phyloP scores from a whole-genome alignment of 208 protist genomes.

The Trypanosoma conorhini region DNA sequence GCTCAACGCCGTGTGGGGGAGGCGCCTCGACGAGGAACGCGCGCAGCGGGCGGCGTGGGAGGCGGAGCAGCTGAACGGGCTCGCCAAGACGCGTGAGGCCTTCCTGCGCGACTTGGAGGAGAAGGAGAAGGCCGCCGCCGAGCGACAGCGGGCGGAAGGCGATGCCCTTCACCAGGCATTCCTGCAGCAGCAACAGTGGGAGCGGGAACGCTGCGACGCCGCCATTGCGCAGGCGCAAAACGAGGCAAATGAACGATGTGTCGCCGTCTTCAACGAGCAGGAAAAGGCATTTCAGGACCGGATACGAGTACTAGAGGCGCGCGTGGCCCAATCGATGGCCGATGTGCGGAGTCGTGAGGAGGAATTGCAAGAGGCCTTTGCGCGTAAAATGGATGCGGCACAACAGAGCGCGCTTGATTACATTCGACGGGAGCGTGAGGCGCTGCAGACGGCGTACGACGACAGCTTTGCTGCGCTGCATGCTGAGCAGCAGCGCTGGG shows the following conservation, averaged over 20 bases:
- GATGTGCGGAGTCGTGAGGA: slow-evolving; percentile 34
- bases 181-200: slow-evolving; percentile 25
- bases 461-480: slow-evolving; percentile 10
- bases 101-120: slow-evolving; percentile 26
- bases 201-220: slow-evolving; percentile 8
- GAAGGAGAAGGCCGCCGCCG: neutral
- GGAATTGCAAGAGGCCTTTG: slow-evolving; percentile 20
- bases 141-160: neutral
- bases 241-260: slow-evolving; percentile 15
- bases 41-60: slow-evolving; percentile 23
- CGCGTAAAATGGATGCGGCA: slow-evolving; percentile 5
- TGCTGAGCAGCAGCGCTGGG: slow-evolving; percentile 30
- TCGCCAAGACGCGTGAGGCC: slow-evolving; percentile 22
- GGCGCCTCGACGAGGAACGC: slow-evolving; percentile 30
- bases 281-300: slow-evolving; percentile 19
- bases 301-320: slow-evolving; percentile 15
- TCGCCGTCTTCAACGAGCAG: slow-evolving; percentile 27
- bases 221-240: slow-evolving; percentile 10
- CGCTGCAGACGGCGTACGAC: slow-evolving; percentile 16
- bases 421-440: slow-evolving; percentile 19
- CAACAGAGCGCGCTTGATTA: slow-evolving; percentile 20
- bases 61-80: slow-evolving; percentile 17
- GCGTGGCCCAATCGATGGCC: slow-evolving; percentile 24
- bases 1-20: slow-evolving; percentile 14
- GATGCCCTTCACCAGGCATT: slow-evolving; percentile 19